These are phyloP conservation scores for Mastigamoeba balamuthi DNA, from an alignment of 78 protist genomes.

Conservation along the genomic window DNA sequence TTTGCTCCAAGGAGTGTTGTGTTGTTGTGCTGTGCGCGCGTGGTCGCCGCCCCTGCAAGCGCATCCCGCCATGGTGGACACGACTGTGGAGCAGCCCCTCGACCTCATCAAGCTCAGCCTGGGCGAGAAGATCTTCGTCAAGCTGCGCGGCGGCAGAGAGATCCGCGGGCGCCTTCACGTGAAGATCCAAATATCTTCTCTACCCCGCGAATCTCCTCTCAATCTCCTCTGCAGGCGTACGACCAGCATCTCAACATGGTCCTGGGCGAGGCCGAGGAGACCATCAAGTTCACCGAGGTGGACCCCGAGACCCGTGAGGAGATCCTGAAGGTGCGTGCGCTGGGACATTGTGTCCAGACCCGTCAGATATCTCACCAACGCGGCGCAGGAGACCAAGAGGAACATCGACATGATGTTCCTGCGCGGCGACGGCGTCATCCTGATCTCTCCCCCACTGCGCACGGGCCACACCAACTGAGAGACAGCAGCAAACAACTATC, in stretches of 20 bases:
- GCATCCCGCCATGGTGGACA: too few species aligned
- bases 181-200: background rate
- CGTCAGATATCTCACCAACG: background rate
- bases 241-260: constrained; percentile 86
- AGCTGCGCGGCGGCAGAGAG: constrained; percentile 80
- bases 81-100: constrained; percentile 49
- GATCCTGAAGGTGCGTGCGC: constrained; percentile 20
- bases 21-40: too few species aligned
- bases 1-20: too few species aligned
- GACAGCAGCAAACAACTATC: too few species aligned
- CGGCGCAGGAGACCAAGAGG: constrained; percentile 44
- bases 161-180: constrained; percentile 79
- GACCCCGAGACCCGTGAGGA: constrained; percentile 72
- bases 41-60: too few species aligned
- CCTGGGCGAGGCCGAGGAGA: constrained; percentile 79
- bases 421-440: constrained; percentile 83
- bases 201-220: background rate
- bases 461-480: too few species aligned
- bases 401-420: constrained; percentile 62
- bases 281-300: constrained; percentile 8
- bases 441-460: constrained; percentile 77
- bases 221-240: constrained; percentile 81
- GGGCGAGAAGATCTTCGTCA: constrained; percentile 74
- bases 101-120: constrained; percentile 59
- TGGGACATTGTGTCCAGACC: background rate